Evolutionary conservation across 345 rosid genomes (phyloP).

Genomic region (Turritis glabra): DNA sequence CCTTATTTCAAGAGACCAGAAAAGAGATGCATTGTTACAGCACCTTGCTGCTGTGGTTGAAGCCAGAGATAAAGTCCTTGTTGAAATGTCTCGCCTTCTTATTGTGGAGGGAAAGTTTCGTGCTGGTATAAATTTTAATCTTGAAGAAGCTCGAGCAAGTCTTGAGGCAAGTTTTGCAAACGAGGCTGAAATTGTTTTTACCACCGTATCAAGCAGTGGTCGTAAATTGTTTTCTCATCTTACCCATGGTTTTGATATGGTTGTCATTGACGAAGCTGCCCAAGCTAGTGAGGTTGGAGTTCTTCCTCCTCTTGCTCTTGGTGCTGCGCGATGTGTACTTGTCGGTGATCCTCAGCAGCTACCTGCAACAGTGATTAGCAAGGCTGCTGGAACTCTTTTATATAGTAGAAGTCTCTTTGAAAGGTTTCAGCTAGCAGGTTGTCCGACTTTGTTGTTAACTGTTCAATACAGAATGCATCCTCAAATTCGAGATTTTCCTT

Average conservation of each 20-base stretch:
- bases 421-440: constrained; percentile 95
- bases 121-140: constrained; percentile 69
- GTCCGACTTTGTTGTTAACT: constrained; percentile 90
- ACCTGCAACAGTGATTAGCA: constrained; percentile 97
- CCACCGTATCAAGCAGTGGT: constrained; percentile 98
- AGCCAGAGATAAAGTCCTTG: constrained; percentile 85
- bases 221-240: constrained; percentile 93
- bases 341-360: constrained; percentile 99
- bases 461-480: constrained; percentile 99
- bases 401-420: constrained; percentile 97
- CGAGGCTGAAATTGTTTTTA: constrained; percentile 98
- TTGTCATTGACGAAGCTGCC: constrained; percentile 97
- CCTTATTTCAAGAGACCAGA: constrained; percentile 77
- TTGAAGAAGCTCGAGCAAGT: constrained; percentile 93
- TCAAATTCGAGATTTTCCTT: constrained; percentile 90
- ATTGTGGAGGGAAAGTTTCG: constrained; percentile 82
- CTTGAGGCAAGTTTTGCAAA: constrained; percentile 98
- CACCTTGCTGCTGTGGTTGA: constrained; percentile 92
- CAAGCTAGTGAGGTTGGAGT: constrained; percentile 97
- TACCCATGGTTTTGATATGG: constrained; percentile 98
- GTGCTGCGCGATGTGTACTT: constrained; percentile 95
- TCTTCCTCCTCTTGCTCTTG: constrained; percentile 95
- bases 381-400: constrained; percentile 90
- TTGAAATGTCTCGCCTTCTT: constrained; percentile 94
- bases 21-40: constrained; percentile 77